phyloP scores from a whole-genome alignment of 768 basidiomycete genomes.

The Termitomyces sp. region DNA sequence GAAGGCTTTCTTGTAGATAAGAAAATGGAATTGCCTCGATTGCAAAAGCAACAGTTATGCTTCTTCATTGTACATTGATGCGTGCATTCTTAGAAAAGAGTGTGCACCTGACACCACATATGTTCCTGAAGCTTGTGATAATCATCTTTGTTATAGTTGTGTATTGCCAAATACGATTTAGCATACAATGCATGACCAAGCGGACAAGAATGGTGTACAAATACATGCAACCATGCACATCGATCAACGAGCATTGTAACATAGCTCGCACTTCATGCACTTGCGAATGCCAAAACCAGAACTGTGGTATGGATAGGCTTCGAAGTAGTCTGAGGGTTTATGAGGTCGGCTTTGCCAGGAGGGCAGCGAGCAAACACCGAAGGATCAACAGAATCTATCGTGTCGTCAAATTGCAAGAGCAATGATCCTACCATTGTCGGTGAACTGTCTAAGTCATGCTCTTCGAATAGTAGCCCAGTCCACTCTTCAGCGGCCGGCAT shows the following conservation, averaged over 20 bases:
- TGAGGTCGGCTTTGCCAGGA: not conserved
- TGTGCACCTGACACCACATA: too few relatives aligned
- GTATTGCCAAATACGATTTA: too few relatives aligned
- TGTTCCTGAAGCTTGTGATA: too few relatives aligned
- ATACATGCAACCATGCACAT: too few relatives aligned
- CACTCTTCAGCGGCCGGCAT: not conserved
- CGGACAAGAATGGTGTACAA: too few relatives aligned
- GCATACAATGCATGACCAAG: too few relatives aligned
- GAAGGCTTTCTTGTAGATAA: too few relatives aligned
- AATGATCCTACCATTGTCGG: not conserved
- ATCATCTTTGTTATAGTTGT: too few relatives aligned
- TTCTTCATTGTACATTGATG: too few relatives aligned
- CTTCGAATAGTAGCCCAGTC: not conserved
- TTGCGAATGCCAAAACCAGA: not conserved
- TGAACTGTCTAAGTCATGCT: not conserved
- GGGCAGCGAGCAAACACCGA: not conserved
- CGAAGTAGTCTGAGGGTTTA: not conserved
- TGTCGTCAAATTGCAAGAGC: not conserved
- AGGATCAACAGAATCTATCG: not conserved
- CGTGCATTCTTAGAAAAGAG: too few relatives aligned
- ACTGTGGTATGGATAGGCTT: not conserved
- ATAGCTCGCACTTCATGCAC: not conserved
- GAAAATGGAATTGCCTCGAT: too few relatives aligned
- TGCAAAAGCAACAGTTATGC: too few relatives aligned
- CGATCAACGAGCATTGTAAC: not conserved